Evolutionary conservation across 805 yeast species (phyloP).

Genomic region (Candida nonsorbophila): DNA sequence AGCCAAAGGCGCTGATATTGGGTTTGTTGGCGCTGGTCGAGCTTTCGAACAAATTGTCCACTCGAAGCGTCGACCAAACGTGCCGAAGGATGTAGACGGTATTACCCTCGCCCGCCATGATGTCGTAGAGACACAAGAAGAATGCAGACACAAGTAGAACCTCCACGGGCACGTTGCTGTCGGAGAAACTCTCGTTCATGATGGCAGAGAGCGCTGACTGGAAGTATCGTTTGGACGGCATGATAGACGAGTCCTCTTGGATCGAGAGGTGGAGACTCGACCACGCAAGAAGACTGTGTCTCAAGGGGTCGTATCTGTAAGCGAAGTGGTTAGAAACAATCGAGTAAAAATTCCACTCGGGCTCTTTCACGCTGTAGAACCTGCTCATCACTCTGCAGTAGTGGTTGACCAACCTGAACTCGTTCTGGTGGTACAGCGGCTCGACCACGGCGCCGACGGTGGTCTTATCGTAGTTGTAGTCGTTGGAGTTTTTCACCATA

Average conservation of each 20-base stretch:
- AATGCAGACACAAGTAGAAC: slow-evolving; percentile 2
- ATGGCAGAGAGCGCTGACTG: slow-evolving; percentile 1
- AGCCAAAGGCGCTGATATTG: slow-evolving; percentile 2
- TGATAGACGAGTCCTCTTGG: slow-evolving; percentile 1
- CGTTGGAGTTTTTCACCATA: neutral
- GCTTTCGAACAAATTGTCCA: slow-evolving; percentile 2
- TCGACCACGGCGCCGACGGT: neutral
- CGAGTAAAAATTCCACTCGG: slow-evolving; percentile 4
- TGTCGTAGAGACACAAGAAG: slow-evolving; percentile 1
- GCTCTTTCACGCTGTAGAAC: slow-evolving; percentile 3
- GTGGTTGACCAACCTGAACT: slow-evolving; percentile 3
- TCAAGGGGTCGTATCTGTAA: slow-evolving; percentile 2
- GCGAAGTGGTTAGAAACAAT: slow-evolving; percentile 1
- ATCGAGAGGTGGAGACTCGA: slow-evolving; percentile 2
- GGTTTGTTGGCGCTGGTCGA: neutral
- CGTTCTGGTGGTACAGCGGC: slow-evolving; percentile 1
- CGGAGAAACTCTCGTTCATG: slow-evolving; percentile 2
- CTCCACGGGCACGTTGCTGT: slow-evolving; percentile 3
- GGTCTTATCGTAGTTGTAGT: neutral
- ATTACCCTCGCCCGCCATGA: slow-evolving; percentile 3
- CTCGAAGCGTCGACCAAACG: slow-evolving; percentile 3
- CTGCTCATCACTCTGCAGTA: slow-evolving; percentile 3
- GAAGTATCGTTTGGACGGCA: slow-evolving; percentile 1
- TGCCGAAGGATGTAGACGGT: slow-evolving; percentile 2
- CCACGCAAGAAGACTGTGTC: slow-evolving; percentile 3